These are phyloP conservation scores for Penicillium bovifimosum DNA, from an alignment of 495 filamentous ascomycete genomes.

Conservation along the genomic window DNA sequence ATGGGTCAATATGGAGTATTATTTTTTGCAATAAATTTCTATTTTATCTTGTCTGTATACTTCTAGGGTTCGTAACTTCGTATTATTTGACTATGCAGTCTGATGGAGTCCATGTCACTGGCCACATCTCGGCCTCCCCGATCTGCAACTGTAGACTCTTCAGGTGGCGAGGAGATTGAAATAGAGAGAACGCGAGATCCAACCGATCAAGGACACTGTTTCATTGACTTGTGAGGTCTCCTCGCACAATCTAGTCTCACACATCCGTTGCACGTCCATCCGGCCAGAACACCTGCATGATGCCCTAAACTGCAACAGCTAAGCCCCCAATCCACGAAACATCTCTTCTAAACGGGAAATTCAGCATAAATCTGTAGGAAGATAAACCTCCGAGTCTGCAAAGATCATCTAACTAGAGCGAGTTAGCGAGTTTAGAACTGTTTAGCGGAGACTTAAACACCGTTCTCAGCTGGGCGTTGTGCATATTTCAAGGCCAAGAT, in stretches of 20 bases:
- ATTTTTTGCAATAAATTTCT: neutral
- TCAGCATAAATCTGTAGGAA: neutral
- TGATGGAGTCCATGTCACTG: constrained; percentile 20
- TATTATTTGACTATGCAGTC: constrained; percentile 19
- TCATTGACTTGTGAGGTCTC: constrained; percentile 8
- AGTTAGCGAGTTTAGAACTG: too few relatives aligned
- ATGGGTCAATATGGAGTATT: constrained; percentile 9
- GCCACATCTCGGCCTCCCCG: constrained; percentile 21
- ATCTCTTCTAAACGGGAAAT: neutral
- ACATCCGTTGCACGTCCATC: constrained; percentile 28
- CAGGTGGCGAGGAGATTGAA: constrained; percentile 12
- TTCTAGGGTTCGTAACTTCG: constrained; percentile 9
- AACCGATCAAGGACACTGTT: constrained; percentile 6
- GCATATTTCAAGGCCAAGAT: constrained; percentile 7
- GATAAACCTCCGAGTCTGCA: neutral
- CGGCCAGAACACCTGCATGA: constrained; percentile 23
- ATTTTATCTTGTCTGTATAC: neutral
- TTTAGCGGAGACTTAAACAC: constrained; percentile 1
- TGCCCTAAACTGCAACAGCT: constrained; percentile 31
- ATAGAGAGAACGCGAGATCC: constrained; percentile 2
- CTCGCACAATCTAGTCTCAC: constrained; percentile 20
- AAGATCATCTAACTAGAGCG: neutral
- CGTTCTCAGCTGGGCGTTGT: constrained; percentile 3
- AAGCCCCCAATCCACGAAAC: constrained; percentile 29
- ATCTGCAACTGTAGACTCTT: constrained; percentile 8